Percentiles rank a stretch among this genome's conserved stretches.
phyloP scores from a whole-genome alignment of 2,329 filamentous ascomycete species.

The Xylaria sp. region DNA sequence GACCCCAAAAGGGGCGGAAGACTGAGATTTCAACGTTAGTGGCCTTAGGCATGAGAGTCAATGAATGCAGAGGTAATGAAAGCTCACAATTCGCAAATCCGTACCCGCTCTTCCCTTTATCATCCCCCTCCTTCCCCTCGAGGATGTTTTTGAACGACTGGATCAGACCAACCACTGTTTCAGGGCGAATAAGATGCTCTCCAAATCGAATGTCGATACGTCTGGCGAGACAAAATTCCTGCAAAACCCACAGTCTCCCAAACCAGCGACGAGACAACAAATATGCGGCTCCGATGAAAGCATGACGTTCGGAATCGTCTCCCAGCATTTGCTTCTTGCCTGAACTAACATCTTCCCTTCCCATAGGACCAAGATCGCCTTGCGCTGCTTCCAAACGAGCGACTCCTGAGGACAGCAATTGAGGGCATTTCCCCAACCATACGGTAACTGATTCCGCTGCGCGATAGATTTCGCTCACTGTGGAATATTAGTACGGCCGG shows the following conservation, averaged over 20 bases:
- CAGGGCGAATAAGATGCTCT: conserved; percentile 15
- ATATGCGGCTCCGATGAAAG: conserved; percentile 20
- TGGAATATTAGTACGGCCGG: background rate
- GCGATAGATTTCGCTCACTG: background rate
- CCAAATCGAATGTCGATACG: conserved; percentile 18
- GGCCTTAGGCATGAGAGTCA: background rate
- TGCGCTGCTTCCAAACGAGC: background rate
- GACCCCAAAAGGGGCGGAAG: background rate
- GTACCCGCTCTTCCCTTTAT: background rate
- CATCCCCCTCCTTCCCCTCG: background rate
- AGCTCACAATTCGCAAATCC: background rate
- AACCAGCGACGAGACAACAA: conserved; percentile 29
- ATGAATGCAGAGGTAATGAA: background rate
- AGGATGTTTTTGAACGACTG: conserved; percentile 1
- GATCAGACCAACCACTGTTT: conserved; percentile 10
- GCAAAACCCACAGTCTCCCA: conserved; percentile 27
- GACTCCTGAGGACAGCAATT: background rate
- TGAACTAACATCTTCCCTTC: background rate
- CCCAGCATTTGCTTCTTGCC: background rate
- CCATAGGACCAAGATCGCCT: background rate
- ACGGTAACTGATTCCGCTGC: background rate
- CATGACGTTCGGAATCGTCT: background rate
- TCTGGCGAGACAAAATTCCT: conserved; percentile 29
- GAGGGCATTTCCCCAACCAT: background rate
- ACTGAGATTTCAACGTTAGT: background rate